A percentile compares a stretch with the other conserved stretches of the same genome.
Conservation (phyloP, 2,329 filamentous ascomycete genomes). For the Neonectria punicea region DNA sequence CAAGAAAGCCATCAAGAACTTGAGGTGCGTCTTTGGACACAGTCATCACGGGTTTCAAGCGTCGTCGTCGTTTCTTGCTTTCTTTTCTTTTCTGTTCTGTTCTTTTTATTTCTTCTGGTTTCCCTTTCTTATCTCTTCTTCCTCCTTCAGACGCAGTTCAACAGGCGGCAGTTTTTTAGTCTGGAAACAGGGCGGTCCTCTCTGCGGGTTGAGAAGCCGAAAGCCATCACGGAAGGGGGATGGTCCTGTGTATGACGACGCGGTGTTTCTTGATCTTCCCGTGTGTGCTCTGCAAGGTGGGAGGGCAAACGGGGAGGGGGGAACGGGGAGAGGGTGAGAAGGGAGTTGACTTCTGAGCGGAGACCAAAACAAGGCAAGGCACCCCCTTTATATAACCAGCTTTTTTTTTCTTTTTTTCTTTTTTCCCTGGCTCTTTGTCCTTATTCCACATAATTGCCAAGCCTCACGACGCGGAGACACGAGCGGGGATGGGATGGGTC, state of each 20-base stretch:
- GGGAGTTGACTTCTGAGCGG: not conserved
- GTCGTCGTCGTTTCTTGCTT: not conserved
- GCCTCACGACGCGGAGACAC: conserved; percentile 4
- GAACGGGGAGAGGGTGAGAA: not conserved
- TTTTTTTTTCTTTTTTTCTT: not conserved
- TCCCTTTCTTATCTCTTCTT: not conserved
- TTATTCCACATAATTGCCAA: conserved; percentile 10
- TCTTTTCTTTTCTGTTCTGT: conserved; percentile 4
- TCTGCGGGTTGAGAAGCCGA: conserved; percentile 39
- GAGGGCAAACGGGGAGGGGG: not conserved
- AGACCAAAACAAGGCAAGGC: not conserved
- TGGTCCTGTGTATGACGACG: conserved; percentile 13
- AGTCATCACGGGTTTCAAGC: conserved; percentile 39
- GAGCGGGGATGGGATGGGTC: conserved; percentile 10
- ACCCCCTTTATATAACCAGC: conserved; percentile 20
- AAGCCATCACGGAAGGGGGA: conserved; percentile 40
- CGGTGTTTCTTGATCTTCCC: conserved; percentile 15
- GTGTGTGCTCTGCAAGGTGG: not conserved
- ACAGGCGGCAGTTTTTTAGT: conserved; percentile 42
- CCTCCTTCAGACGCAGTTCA: conserved; percentile 39
- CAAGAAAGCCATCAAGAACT: conserved; percentile 41
- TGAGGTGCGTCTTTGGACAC: conserved; percentile 37
- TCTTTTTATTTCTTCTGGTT: conserved; percentile 25
- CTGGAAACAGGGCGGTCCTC: conserved; percentile 40
- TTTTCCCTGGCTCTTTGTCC: not conserved